A percentile compares a stretch with the other conserved stretches of the same genome.
Evolutionary conservation across 2,329 filamentous ascomycete genomes (phyloP).

Genomic region (Apiospora rasikravindrae): DNA sequence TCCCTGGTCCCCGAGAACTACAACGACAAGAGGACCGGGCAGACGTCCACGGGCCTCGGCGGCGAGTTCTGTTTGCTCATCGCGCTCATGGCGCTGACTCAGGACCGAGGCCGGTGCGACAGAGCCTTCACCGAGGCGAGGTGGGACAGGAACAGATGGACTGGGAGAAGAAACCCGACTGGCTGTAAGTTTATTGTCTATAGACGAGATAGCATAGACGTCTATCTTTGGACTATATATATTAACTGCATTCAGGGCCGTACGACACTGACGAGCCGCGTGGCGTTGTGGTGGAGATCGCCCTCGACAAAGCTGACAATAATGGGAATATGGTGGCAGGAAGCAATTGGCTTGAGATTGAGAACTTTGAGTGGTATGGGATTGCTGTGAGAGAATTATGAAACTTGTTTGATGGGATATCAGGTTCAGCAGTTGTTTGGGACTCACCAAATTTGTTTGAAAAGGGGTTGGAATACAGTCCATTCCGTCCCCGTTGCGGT

Average conservation of each 20-base stretch:
- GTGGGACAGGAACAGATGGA: not conserved
- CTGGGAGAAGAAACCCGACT: not conserved
- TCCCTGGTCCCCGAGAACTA: not conserved
- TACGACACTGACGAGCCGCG: not conserved
- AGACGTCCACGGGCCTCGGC: not conserved
- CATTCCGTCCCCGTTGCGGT: not conserved
- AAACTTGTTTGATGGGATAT: not conserved
- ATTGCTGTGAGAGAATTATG: not conserved
- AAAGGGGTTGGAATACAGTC: too few species aligned
- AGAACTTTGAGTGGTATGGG: not conserved
- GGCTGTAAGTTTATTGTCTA: not conserved
- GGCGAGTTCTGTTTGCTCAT: not conserved
- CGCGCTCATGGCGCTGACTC: not conserved
- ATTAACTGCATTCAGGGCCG: not conserved
- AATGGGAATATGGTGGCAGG: not conserved
- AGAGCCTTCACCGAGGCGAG: not conserved
- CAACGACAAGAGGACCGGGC: not conserved
- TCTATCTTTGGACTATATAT: too few species aligned
- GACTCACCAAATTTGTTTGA: too few species aligned
- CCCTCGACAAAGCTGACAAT: not conserved
- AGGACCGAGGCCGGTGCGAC: not conserved
- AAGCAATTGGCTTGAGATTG: not conserved
- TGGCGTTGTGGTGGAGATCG: not conserved
- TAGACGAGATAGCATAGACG: not conserved
- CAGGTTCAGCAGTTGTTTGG: not conserved